A percentile compares a stretch with the other conserved stretches of the same genome.
Evolutionary conservation across 768 basidiomycete genomes (phyloP).

Genomic region (Suillus fuscotomentosus): DNA sequence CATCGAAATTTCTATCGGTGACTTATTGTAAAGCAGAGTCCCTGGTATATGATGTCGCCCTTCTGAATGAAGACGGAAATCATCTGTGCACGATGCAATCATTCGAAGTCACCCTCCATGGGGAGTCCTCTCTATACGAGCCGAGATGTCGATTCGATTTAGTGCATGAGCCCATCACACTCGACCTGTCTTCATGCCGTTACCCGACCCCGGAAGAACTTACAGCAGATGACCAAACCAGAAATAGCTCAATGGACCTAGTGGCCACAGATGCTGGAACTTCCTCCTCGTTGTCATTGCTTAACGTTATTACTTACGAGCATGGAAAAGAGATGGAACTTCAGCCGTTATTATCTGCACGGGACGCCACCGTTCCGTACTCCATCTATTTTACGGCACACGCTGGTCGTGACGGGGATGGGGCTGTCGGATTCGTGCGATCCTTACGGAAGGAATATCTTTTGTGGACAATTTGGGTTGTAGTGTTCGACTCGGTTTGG

Average conservation of each 20-base stretch:
- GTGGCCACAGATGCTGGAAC: neutral
- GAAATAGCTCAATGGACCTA: neutral
- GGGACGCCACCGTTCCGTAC: conserved; percentile 10
- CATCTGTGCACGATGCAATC: neutral
- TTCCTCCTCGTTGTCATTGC: too few relatives aligned
- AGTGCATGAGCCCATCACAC: neutral
- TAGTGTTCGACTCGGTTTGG: conserved; percentile 23
- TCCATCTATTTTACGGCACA: conserved; percentile 29
- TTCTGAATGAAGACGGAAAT: neutral
- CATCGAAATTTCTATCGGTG: neutral
- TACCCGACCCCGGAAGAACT: neutral
- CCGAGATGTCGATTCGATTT: neutral
- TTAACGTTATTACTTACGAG: neutral
- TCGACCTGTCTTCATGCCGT: neutral
- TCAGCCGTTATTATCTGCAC: neutral
- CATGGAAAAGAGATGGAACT: neutral
- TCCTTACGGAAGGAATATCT: conserved; percentile 30
- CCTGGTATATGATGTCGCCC: neutral
- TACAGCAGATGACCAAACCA: neutral
- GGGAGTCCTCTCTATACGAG: neutral
- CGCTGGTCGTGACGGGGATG: conserved; percentile 29
- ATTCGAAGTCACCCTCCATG: conserved; percentile 2
- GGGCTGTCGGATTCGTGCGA: conserved; percentile 30
- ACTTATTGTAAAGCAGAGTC: neutral
- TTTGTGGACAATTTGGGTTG: conserved; percentile 28